These are phyloP conservation scores for Colletotrichum melonis DNA, from an alignment of 2,329 filamentous ascomycete species.

Conservation along the genomic window DNA sequence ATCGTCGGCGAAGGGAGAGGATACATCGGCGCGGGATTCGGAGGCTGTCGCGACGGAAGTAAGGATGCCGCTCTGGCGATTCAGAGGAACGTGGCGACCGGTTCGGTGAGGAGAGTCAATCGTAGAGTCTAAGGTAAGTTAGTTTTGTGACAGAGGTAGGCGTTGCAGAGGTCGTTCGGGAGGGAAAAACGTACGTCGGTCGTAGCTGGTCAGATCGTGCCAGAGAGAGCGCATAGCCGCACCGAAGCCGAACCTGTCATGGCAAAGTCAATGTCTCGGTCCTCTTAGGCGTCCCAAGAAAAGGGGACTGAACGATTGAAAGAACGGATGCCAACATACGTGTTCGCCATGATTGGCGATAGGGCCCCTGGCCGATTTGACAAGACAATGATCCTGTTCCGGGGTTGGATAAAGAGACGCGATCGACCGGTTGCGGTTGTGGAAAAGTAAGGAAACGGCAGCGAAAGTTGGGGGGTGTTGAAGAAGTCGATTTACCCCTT, in stretches of 20 bases:
- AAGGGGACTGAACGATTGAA: conserved; percentile 16
- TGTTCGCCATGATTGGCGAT: conserved; percentile 37
- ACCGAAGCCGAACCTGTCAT: conserved; percentile 71
- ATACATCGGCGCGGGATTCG: conserved; percentile 88
- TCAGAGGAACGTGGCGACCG: conserved; percentile 89
- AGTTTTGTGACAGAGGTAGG: conserved; percentile 30
- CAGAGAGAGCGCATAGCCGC: conserved; percentile 89
- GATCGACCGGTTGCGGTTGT: conserved; percentile 32
- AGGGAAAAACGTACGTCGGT: conserved; percentile 65
- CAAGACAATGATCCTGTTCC: conserved; percentile 29
- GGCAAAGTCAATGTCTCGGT: conserved; percentile 34
- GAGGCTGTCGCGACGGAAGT: conserved; percentile 90
- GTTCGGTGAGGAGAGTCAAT: conserved; percentile 94
- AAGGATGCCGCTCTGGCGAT: conserved; percentile 83
- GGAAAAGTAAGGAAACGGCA: conserved; percentile 10
- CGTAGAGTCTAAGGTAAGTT: conserved; percentile 77
- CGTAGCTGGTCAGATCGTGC: conserved; percentile 86
- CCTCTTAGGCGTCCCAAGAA: conserved; percentile 18
- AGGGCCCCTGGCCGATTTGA: conserved; percentile 23
- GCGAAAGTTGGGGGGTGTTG: conserved; percentile 3
- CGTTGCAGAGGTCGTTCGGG: conserved; percentile 7
- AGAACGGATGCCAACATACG: conserved; percentile 30
- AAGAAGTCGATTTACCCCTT: conserved; percentile 32
- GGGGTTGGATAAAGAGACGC: conserved; percentile 6
- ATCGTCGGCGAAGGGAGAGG: conserved; percentile 82